These are phyloP conservation scores for Eucalyptus marginata DNA, from an alignment of 345 rosid species.

Conservation along the genomic window DNA sequence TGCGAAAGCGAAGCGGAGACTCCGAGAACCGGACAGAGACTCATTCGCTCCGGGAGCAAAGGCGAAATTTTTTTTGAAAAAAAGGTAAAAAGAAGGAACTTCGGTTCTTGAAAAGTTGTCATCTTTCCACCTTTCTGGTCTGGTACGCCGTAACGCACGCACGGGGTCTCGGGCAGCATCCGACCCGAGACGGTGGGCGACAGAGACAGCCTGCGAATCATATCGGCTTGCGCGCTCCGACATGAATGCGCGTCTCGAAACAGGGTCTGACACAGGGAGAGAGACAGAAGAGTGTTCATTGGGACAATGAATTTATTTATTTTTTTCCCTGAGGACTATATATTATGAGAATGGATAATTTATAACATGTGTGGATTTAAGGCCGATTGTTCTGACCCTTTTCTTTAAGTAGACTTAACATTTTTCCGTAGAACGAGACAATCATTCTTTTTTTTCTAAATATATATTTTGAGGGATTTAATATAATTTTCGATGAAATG, in stretches of 20 bases:
- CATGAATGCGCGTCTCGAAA: background rate
- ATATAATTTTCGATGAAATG: background rate
- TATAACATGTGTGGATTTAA: background rate
- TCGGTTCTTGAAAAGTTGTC: background rate
- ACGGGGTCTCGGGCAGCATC: background rate
- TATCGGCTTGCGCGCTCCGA: background rate
- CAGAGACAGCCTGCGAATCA: background rate
- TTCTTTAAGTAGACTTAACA: background rate
- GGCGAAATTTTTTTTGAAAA: background rate
- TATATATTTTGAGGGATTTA: background rate
- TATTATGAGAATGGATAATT: background rate
- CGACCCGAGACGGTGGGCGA: background rate
- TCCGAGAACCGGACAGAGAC: background rate
- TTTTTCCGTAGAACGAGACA: background rate
- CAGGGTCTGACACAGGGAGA: background rate
- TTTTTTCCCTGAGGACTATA: background rate
- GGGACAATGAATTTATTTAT: background rate
- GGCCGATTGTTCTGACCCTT: background rate
- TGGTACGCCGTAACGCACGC: background rate
- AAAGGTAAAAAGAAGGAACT: background rate
- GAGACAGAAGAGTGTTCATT: background rate
- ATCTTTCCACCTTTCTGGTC: background rate
- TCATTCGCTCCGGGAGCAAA: background rate
- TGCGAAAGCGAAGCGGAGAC: background rate
- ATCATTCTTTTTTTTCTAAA: background rate